Conservation (phyloP, 768 basidiomycete species). For the Mycena haematopus region DNA sequence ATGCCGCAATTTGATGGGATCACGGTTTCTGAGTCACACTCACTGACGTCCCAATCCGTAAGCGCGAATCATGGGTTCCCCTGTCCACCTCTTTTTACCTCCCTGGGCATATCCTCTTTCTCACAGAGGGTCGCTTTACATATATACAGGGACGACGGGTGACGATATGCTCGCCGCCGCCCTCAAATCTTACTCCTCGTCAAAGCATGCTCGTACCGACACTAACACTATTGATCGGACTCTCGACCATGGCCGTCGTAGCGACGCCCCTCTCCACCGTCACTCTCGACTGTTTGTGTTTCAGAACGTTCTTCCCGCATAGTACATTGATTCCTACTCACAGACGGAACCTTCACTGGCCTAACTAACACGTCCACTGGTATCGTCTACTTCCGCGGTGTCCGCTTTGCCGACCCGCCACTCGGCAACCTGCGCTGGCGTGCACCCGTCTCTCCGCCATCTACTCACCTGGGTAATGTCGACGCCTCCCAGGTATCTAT, state of each 20-base stretch:
- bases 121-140: too few species aligned
- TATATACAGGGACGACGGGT: too few species aligned
- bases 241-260: background rate
- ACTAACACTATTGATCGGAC: background rate
- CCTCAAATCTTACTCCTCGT: background rate
- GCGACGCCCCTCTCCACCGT: conserved; percentile 2
- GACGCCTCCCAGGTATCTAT: conserved; percentile 39
- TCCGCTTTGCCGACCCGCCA: conserved; percentile 52
- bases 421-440: conserved; percentile 48
- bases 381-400: conserved; percentile 44
- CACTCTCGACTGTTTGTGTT: conserved; percentile 31
- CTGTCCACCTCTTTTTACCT: too few species aligned
- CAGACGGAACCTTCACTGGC: conserved; percentile 49
- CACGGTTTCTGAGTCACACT: too few species aligned
- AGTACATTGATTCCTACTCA: background rate
- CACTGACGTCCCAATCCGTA: too few species aligned
- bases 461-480: conserved; percentile 42
- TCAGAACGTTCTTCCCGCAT: background rate
- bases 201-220: background rate
- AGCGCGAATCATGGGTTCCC: too few species aligned
- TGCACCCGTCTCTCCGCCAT: conserved; percentile 46
- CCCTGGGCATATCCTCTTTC: too few species aligned
- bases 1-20: too few species aligned
- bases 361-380: conserved; percentile 36
- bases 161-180: background rate